Conservation (phyloP, 106 monocot genomes). For the Narthecium ossifragum region DNA sequence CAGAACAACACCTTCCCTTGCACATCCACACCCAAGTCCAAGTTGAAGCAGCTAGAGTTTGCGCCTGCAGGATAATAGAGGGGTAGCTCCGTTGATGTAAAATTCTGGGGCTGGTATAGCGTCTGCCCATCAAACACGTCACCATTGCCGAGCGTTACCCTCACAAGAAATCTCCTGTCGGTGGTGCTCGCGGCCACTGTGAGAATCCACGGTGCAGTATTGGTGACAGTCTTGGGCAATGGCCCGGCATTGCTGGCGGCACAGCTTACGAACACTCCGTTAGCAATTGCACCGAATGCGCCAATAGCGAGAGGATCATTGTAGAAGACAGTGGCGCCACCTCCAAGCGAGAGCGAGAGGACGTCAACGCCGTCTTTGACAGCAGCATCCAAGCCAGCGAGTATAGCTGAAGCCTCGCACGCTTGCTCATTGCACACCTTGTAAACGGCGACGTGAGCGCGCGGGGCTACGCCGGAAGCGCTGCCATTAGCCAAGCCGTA, state of each 20-base stretch:
- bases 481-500: no score
- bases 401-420: no score
- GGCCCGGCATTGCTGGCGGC: constrained; percentile 47
- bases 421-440: no score
- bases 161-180: constrained; percentile 18
- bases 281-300: neutral
- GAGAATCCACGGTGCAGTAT: constrained; percentile 50
- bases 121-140: constrained; percentile 16
- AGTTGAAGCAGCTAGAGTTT: constrained; percentile 4
- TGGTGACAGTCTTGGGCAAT: neutral
- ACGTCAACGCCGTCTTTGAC: no score
- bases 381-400: no score
- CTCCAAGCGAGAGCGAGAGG: constrained; percentile 12
- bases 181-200: constrained; percentile 42
- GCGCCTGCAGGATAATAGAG: neutral
- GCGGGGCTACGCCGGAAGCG: no score
- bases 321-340: neutral
- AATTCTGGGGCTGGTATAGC: constrained; percentile 35
- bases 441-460: no score
- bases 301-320: neutral
- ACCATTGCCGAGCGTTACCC: constrained; percentile 25
- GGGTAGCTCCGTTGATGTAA: no score
- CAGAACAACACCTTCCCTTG: constrained; percentile 13
- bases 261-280: constrained; percentile 3
- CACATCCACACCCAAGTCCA: neutral